Evolutionary conservation across 2,329 filamentous ascomycete genomes (phyloP), one percentile per base, ranked within the genome.

Genomic region (Penicillium thymicola): DNA sequence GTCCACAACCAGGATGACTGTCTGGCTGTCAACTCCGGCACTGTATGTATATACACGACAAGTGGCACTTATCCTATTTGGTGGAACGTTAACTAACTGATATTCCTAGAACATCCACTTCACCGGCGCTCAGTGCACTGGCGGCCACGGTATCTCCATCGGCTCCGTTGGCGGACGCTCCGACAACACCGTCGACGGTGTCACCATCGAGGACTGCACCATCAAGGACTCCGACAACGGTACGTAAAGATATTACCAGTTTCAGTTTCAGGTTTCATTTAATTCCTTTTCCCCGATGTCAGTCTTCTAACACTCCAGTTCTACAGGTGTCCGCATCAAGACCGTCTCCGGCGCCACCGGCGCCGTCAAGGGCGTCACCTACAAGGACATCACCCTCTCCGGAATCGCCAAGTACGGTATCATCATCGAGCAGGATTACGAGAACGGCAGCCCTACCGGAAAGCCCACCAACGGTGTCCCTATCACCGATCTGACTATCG

Each of bases 1-100:
- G 74, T 85, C 52, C 75, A 80, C 66, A 85, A 85, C 72, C 82
- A 85, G 70, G 82, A 85, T 59, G 83, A 85, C 65, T 85, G 82
- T 63, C 70, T 85, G 9, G 83, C 82, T 32, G 72, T 85, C 63
- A 85, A 84, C 73, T 82, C 80, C 1, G 82, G 82, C 54, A 78
- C 73, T 18, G 68, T 73, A 64, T 61, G 65, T 6, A 13, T 5
- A 18, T 13, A 4, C 11, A 21, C 11, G 28, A 30, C 11, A 21
- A 34, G 5, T 3, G 32, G 2, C 2, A 28, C 32, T 34, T 30
- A 13, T 14, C 13, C 16, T 34, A 34, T 34, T 34, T 8, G 13
- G 5, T 16, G 32, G 2, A 23, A 7, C 10, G 3, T 16, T 2
- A 34, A 4, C 44, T 55, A 27, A 57, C 10, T 37, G 13, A 11